Percentiles rank a stretch among this genome's conserved stretches.
Conservation (phyloP, 2,329 filamentous ascomycete species). For the Monosporascus sp. region DNA sequence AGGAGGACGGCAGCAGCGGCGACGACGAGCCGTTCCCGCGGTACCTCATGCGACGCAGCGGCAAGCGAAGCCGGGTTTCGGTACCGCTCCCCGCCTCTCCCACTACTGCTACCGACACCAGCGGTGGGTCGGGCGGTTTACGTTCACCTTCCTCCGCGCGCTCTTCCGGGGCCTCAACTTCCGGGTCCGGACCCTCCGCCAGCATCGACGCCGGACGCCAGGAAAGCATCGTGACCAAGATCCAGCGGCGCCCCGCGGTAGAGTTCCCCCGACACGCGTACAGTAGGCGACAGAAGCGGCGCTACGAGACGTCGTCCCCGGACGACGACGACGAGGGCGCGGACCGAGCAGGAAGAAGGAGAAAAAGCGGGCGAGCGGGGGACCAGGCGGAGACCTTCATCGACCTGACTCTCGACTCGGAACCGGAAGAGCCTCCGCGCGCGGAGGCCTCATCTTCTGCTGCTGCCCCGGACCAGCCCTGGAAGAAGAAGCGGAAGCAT, state of each 20-base stretch:
- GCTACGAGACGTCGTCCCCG: neutral
- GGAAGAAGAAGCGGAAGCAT: neutral
- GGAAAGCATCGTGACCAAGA: neutral
- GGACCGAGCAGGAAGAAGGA: too few relatives aligned
- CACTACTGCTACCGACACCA: neutral
- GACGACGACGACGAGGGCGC: too few relatives aligned
- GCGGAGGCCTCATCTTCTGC: too few relatives aligned
- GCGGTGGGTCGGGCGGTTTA: neutral
- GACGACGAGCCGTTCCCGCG: neutral
- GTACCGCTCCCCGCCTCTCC: neutral
- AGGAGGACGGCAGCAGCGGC: neutral
- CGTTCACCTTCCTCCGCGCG: too few relatives aligned
- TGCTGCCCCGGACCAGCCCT: neutral
- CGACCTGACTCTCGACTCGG: neutral
- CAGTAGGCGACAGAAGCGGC: neutral
- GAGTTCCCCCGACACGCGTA: neutral
- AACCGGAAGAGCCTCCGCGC: neutral
- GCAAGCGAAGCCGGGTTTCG: neutral
- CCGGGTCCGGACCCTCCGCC: too few relatives aligned
- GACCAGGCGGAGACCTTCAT: neutral
- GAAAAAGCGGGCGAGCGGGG: too few relatives aligned
- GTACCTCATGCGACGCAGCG: neutral
- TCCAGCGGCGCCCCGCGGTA: neutral
- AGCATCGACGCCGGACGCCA: too few relatives aligned
- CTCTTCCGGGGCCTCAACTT: too few relatives aligned